Evolutionary conservation across 2,329 filamentous ascomycete species (phyloP).

Genomic region (Aplosporella prunicola): DNA sequence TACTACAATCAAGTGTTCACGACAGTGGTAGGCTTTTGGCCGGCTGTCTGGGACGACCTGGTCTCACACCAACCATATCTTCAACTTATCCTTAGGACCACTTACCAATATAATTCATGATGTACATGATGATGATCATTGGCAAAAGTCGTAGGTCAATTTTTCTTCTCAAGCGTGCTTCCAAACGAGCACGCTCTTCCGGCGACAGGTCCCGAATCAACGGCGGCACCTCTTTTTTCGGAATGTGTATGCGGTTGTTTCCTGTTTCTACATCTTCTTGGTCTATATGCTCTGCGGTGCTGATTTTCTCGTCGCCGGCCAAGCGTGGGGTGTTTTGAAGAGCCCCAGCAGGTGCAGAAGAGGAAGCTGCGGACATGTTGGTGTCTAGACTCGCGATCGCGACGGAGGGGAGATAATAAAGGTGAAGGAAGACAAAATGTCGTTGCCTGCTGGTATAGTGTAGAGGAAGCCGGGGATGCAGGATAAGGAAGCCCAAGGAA

Average conservation of each 20-base stretch:
- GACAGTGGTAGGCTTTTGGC: too few species aligned
- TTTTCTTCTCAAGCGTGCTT: slow-evolving; percentile 56
- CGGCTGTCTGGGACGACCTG: too few species aligned
- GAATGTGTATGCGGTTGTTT: slow-evolving; percentile 2
- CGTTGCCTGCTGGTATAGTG: too few species aligned
- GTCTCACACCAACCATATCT: slow-evolving; percentile 31
- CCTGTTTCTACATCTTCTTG: slow-evolving; percentile 1
- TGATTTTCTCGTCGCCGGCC: slow-evolving; percentile 10
- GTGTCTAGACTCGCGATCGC: too few species aligned
- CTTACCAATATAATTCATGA: slow-evolving; percentile 66
- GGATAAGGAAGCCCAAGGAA: too few species aligned
- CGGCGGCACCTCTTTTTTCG: slow-evolving; percentile 18
- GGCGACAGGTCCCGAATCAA: slow-evolving; percentile 36
- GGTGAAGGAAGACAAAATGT: too few species aligned
- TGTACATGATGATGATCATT: slow-evolving; percentile 64
- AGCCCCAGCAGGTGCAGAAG: too few species aligned
- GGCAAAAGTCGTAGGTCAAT: slow-evolving; percentile 60
- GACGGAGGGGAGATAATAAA: too few species aligned
- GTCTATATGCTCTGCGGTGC: slow-evolving; percentile 7
- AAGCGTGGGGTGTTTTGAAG: too few species aligned
- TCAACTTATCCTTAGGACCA: too few species aligned
- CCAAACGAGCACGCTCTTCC: slow-evolving; percentile 44
- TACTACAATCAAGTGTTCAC: slow-evolving; percentile 32
- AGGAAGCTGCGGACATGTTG: too few species aligned
- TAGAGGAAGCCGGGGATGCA: too few species aligned